Evolutionary conservation across 805 yeast species (phyloP), one percentile per base, ranked within the genome.

Genomic region (Citeromyces matritensis): DNA sequence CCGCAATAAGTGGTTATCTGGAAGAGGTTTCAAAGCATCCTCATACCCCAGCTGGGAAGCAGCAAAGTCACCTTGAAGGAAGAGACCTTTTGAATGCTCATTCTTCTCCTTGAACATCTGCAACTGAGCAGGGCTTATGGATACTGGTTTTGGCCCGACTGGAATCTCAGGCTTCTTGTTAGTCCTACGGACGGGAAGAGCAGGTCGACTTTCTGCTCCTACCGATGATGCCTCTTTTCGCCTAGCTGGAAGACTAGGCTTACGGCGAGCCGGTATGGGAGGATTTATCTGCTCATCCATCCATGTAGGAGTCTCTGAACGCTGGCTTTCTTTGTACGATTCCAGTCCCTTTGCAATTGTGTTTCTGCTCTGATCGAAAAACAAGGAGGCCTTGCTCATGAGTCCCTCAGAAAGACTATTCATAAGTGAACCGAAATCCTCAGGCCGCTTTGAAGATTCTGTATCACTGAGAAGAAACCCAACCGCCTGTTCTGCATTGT

Each of bases 21-120:
- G 93, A 2, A 85, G 55, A 3, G 70, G 44, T 9, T 42, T 36
- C 17, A 63, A 42, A 30, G 71, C 46, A 26, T 65, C 57, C 23
- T 69, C 60, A 47, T 81, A 91, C 33, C 63, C 60, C 19, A 56
- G 63, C 9, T 70, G 57, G 0, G 98, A 86, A 4, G 57, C 46
- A 4, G 72, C 49, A 48, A 78, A 91, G 48, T 91, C 88, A 12
- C 99, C 99, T n/a, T 71, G 65, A 34, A 70, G 69, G 57, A 74
- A 91, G 1, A 73, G 63, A 11, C 62, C 63, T 5, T 70, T 56
- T 5, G 85, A 98, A 15, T 61, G 61, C 6, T 51, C 53, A 37
- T 73, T 70, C 19, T 61, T 57, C 15, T 63, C 65, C 6, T 59
- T 44, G 57, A 57, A 73, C 41, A 55, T 57, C 54, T 26, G 26